Base-by-base conservation (phyloP, 805 yeast genomes). In the Metschnikowia matae region DNA sequence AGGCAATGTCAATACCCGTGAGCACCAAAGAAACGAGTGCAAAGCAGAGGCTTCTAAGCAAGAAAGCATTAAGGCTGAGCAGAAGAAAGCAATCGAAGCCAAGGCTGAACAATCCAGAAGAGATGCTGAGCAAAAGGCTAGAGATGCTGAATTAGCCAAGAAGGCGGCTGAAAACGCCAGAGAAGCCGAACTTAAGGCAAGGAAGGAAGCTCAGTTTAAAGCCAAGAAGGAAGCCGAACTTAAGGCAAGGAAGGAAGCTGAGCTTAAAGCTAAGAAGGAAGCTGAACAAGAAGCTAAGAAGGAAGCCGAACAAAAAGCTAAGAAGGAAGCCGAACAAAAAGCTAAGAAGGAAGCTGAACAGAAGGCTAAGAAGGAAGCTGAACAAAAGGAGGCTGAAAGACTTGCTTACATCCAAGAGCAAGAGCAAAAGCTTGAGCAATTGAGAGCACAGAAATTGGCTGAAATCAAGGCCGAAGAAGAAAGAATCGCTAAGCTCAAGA, bases 191-290 rank as follows among this genome's bases (percentile, higher is more conserved):
- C 40, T 20, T 11, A 46, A 48, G 26, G 49, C 39, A 13, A 46
- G 2, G 51, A 53, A 40, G 34, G 43, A 40, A 20, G 53, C 50
- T 3, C 44, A 33, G 23, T 32, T 21, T 4, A 44, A 46, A 46
- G 48, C 50, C 4, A 33, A 37, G 18, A 37, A 41, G 21, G 47
- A 35, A 34, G 51, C 41, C 5, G 49, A 34, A 20, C 40, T 32
- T 36, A 53, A 40, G 33, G 50, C 45, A 15, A 55, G 50, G 13
- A 49, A 39, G 31, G 49, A 47, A 10, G 52, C 48, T n/a, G 52
- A 37, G 7, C 18, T 15, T 4, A 35, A 40, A 8, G 38, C 40
- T 17, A 47, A 48, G 43, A 49, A 26, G 33, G 52, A 46, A 6
- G 50, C 17, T 1, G 41, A 40, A 5, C 23, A 21, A 13, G 41